Evolutionary conservation across 805 yeast genomes (phyloP), one percentile per base, ranked within the genome.

Genomic region (Lipomyces spencermartinsiae): DNA sequence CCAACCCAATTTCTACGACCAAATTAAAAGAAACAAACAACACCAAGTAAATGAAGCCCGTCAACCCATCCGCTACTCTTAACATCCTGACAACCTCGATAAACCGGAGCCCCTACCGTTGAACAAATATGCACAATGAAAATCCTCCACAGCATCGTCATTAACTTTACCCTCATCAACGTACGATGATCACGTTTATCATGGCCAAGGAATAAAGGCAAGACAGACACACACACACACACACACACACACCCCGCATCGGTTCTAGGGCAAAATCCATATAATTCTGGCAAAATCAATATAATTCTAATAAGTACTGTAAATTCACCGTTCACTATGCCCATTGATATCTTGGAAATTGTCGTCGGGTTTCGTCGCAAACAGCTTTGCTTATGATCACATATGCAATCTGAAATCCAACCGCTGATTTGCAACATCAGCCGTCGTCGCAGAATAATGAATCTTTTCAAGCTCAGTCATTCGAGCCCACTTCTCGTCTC

Each of bases 341-440:
- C 10, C 0, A n/a, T 43, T 5, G 10, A 43, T 43, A 43, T 43
- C 22, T 25, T 43, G 43, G 43, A 37, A 37, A 37, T 37, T 19
- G 49, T 43, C 49, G 49, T 43, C n/a, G n/a, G n/a, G n/a, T n/a
- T n/a, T n/a, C 49, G 7, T 16, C n/a, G 8, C 10, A 6, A 6
- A 19, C 49, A 6, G 10, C 2, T 3, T 37, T 37, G 29, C 29
- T 37, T 37, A 9, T 8, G 49, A 43, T 65, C 51, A 69, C 54
- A 68, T 10, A 57, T 69, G 67, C 35, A 81, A 81, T 57, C 80
- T 68, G 75, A 82, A 82, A 70, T 89, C 90, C 59, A 89, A 78
- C 39, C 92, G 79, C 73, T 83, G 83, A 73, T 86, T 85, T 5
- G 91, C 92, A 34, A 75, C 78, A 72, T 87, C 89, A 0, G 73